Evolutionary conservation across 148 eudicot genomes (phyloP).

Genomic region (Talinum fruticosum): DNA sequence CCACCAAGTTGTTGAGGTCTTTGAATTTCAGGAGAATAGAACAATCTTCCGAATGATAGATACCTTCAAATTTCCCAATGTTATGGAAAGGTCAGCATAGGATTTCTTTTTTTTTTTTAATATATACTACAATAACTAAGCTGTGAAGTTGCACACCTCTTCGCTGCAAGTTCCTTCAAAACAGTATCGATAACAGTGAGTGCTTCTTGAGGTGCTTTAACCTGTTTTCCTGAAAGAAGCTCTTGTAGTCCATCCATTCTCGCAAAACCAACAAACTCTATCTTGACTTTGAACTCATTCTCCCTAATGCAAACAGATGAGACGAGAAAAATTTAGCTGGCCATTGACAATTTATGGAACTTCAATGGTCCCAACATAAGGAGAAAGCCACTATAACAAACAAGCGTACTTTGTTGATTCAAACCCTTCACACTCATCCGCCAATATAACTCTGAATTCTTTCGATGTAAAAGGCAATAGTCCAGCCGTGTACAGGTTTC

Average conservation of each 20-base stretch:
- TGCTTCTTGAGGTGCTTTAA: conserved; percentile 56
- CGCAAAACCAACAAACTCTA: conserved; percentile 58
- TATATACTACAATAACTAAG: neutral
- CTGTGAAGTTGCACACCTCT: conserved; percentile 35
- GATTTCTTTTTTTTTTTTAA: neutral
- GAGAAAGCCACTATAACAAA: conserved; percentile 1
- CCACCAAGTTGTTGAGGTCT: conserved; percentile 70
- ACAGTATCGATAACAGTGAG: conserved; percentile 62
- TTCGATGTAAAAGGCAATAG: conserved; percentile 51
- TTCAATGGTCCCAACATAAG: neutral
- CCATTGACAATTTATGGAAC: neutral
- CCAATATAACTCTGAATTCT: conserved; percentile 43
- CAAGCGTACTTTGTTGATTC: conserved; percentile 37
- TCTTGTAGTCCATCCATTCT: conserved; percentile 54
- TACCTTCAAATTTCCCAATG: conserved; percentile 41
- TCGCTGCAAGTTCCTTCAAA: conserved; percentile 55
- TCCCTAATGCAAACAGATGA: conserved; percentile 32
- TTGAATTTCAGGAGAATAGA: conserved; percentile 65
- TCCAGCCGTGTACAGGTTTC: conserved; percentile 57
- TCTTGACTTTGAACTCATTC: conserved; percentile 49
- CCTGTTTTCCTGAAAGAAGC: conserved; percentile 58
- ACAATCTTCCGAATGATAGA: conserved; percentile 57
- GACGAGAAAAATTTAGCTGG: neutral
- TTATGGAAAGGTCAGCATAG: neutral
- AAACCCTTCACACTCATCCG: conserved; percentile 44